Base-by-base conservation (phyloP, 192 early-diverging fungal genomes). In the Chytriomyces confervae region DNA sequence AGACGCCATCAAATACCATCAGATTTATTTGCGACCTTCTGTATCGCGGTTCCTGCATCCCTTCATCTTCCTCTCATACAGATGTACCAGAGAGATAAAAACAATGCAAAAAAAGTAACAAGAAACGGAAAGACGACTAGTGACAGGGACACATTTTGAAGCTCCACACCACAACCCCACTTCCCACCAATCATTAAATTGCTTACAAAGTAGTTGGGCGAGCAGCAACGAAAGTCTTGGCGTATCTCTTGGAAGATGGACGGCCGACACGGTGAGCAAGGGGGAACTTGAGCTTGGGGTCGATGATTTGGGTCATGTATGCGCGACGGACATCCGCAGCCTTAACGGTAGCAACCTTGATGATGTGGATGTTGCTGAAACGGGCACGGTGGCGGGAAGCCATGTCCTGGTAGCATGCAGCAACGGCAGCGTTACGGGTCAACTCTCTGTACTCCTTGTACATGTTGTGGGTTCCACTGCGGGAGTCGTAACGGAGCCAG, bases 391-490 rank as follows among this genome's bases (percentile, higher is more conserved):
- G 97, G 82, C 95, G 95, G 68, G 97, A 93, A 80, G 97, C 96
- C 97, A 99, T 97, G 88, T 99, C 96, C 89, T 95, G 94, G 93
- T 96, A 91, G 84, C 87, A 87, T 27, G 86, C 74, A 49, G 70
- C 82, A 53, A 90, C 87, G 60, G 85, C 88, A 66, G 82, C 90
- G 23, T 82, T 77, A 66, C 98, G 93, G 81, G 91, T 87, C 80
- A 98, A 86, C 89, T 98, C 96, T 81, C 98, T 94, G 95, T 97
- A 99, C 92, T 99, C 97, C 94, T 99, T 99, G 94, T 99, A 99
- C 96, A 99, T 99, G 94, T 99, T 99, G 95, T 99, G 98, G 77
- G 97, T 99, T 79, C 97, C 97, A 57, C 95, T 97, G 86, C 97
- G 95, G 76, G 97, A 99, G 88, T 99, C 93, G 91, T 99, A 99